Evolutionary conservation across 768 basidiomycete genomes (phyloP).

Genomic region (Cyclocybe aegerita): DNA sequence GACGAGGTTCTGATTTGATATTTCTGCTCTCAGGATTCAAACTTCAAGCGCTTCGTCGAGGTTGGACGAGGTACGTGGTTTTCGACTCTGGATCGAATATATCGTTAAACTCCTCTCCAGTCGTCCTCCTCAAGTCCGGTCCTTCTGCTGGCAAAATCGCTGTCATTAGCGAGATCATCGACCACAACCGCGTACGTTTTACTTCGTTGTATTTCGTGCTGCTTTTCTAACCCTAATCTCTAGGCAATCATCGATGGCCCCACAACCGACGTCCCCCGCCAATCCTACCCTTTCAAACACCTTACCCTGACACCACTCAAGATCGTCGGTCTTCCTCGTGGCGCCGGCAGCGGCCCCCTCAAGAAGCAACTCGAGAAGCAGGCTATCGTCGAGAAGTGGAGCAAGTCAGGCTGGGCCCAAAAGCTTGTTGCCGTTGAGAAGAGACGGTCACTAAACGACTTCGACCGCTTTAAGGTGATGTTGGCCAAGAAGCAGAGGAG

Average conservation of each 20-base stretch:
- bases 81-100: neutral
- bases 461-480: slow-evolving; percentile 88
- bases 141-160: slow-evolving; percentile 88
- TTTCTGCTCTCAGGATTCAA: slow-evolving; percentile 57
- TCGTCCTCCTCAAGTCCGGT: slow-evolving; percentile 92
- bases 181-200: slow-evolving; percentile 90
- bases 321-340: slow-evolving; percentile 83
- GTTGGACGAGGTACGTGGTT: slow-evolving; percentile 83
- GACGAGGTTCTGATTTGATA: slow-evolving; percentile 6
- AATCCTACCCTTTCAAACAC: slow-evolving; percentile 89
- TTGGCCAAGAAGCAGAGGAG: slow-evolving; percentile 86
- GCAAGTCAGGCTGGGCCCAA: slow-evolving; percentile 84
- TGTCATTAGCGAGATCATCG: slow-evolving; percentile 95
- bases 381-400: slow-evolving; percentile 84
- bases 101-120: slow-evolving; percentile 31
- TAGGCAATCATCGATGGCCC: slow-evolving; percentile 98
- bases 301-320: slow-evolving; percentile 86
- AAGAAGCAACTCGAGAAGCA: slow-evolving; percentile 89
- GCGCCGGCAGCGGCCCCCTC: slow-evolving; percentile 76
- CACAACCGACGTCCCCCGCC: slow-evolving; percentile 87
- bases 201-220: neutral
- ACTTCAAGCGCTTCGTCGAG: slow-evolving; percentile 97
- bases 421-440: slow-evolving; percentile 74
- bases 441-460: slow-evolving; percentile 82
- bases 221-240: neutral